Percentiles rank a stretch among this genome's conserved stretches.
Conservation (phyloP, 306 rosid species). For the Vigna nakashimae region DNA sequence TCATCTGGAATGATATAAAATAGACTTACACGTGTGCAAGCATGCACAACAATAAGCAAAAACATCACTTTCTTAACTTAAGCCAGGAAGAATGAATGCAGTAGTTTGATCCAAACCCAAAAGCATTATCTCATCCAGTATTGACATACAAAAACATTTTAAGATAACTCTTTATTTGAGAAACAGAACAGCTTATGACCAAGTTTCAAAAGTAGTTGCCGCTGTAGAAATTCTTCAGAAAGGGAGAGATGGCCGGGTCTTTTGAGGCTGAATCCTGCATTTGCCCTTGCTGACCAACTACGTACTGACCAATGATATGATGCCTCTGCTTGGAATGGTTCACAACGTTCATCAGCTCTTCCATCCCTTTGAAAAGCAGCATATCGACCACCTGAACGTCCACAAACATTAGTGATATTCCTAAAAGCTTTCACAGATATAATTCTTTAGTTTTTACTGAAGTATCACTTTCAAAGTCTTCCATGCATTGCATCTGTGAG, state of each 20-base stretch:
- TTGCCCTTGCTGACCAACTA: slow-evolving; percentile 65
- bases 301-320: slow-evolving; percentile 92
- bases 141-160: slow-evolving; percentile 45
- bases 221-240: slow-evolving; percentile 78
- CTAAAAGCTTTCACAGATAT: not conserved
- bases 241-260: slow-evolving; percentile 67
- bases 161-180: slow-evolving; percentile 53
- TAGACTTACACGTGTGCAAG: slow-evolving; percentile 6
- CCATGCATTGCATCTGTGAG: slow-evolving; percentile 12
- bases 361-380: slow-evolving; percentile 89
- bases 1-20: not conserved
- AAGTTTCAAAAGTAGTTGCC: slow-evolving; percentile 77
- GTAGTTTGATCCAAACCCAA: slow-evolving; percentile 41
- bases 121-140: slow-evolving; percentile 43
- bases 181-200: slow-evolving; percentile 37
- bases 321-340: slow-evolving; percentile 97
- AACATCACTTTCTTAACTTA: slow-evolving; percentile 43
- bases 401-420: slow-evolving; percentile 38
- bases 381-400: slow-evolving; percentile 85
- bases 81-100: slow-evolving; percentile 40
- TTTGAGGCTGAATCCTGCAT: slow-evolving; percentile 69
- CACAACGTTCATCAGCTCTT: slow-evolving; percentile 79
- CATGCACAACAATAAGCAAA: slow-evolving; percentile 26
- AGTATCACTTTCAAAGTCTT: not conserved
- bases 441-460: not conserved